Evolutionary conservation across 805 yeast genomes (phyloP), one percentile per base, ranked within the genome.

Genomic region (Alloascoidea hylecoeti): DNA sequence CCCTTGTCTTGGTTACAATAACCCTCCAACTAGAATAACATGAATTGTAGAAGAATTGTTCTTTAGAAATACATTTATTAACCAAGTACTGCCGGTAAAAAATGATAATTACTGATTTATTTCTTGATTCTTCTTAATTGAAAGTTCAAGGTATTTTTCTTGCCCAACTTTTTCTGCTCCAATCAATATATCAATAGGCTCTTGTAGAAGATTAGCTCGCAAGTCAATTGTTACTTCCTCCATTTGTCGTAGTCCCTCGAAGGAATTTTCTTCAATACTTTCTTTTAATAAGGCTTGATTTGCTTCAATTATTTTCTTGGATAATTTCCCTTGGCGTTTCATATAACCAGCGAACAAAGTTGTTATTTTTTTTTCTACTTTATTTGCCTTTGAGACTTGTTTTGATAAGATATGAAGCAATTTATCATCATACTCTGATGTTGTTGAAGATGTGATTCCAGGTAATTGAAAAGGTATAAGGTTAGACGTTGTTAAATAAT

Each of bases 261-360:
- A 53, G 2, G 44, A 43, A 3, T 38, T 36, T 15, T 34, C 35
- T 23, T 45, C 41, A 6, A 41, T 35, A 33, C 35, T 37, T 2
- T 40, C 41, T 2, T 34, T 38, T 15, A 36, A 14, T 5, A 45
- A 18, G 2, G 45, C 45, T n/a, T 37, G 23, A 16, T 35, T 41
- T 13, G 47, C 44, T n/a, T 46, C 50, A 1, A 36, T 18, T 13
- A 40, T 38, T 17, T 52, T 48, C 13, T 38, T 34, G 5, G 42
- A 9, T 4, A 58, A 42, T 5, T 40, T 34, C 3, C 41, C 41
- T 6, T 48, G 54, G 16, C 61, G 53, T 36, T 55, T 55, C 16
- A 46, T 19, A 41, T 59, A 61, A 0, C 64, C 66, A n/a, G 51
- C 58, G 12, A 57, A 47, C 33, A 51, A 39, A 3, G 49, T 18